Evolutionary conservation across 257 asterid genomes (phyloP).

Genomic region (Schizonepeta tenuifolia): DNA sequence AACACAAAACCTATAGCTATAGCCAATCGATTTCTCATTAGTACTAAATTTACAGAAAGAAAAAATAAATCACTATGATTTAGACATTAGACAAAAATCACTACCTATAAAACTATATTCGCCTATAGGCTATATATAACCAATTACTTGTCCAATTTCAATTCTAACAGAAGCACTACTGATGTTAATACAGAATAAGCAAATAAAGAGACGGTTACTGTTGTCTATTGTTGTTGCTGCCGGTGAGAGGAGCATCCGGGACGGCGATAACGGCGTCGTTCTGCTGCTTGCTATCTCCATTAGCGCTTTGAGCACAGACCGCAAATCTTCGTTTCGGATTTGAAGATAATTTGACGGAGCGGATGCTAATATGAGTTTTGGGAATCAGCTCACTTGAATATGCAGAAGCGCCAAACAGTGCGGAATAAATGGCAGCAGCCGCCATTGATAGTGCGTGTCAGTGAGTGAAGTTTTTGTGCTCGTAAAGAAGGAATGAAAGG

Average conservation of each 20-base stretch:
- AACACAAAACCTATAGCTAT: background rate
- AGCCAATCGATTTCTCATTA: slow-evolving; percentile 3
- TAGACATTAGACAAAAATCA: background rate
- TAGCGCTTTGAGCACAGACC: slow-evolving; percentile 49
- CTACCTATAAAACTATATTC: background rate
- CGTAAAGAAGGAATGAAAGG: background rate
- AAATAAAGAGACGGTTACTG: slow-evolving; percentile 30
- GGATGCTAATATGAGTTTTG: slow-evolving; percentile 16
- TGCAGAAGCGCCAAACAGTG: slow-evolving; percentile 32
- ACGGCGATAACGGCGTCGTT: slow-evolving; percentile 40
- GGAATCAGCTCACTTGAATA: slow-evolving; percentile 23
- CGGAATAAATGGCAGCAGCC: slow-evolving; percentile 41
- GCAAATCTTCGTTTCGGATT: slow-evolving; percentile 35
- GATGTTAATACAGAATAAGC: background rate
- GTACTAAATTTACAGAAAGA: background rate
- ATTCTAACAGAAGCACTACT: background rate
- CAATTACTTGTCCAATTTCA: slow-evolving; percentile 11
- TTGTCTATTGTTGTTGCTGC: slow-evolving; percentile 28
- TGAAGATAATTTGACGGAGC: slow-evolving; percentile 28
- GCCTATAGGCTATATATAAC: background rate
- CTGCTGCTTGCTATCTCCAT: slow-evolving; percentile 41
- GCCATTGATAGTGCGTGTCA: slow-evolving; percentile 45
- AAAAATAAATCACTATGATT: background rate
- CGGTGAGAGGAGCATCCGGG: slow-evolving; percentile 41
- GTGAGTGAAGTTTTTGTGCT: slow-evolving; percentile 16